Evolutionary conservation across 1,139 yeast species (phyloP).

Genomic region (Sugiyamaella neomexicana): DNA sequence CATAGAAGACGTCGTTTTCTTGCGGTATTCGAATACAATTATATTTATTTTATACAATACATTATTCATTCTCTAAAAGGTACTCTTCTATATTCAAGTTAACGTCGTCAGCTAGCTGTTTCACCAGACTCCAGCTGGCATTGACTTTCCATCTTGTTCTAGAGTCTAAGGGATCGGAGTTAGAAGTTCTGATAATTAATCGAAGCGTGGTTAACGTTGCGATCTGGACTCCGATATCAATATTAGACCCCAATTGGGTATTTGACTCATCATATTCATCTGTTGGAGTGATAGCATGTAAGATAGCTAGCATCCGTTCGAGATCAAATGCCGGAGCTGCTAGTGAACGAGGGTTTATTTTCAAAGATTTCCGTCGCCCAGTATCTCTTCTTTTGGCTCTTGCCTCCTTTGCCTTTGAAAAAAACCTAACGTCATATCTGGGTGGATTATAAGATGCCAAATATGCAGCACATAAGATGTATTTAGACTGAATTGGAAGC

Average conservation of each 20-base stretch:
- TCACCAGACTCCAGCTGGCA: slow-evolving; percentile 54
- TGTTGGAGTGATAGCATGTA: slow-evolving; percentile 52
- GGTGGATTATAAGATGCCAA: slow-evolving; percentile 68
- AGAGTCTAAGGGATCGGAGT: slow-evolving; percentile 59
- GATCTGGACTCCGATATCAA: slow-evolving; percentile 57
- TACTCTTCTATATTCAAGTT: slow-evolving; percentile 57
- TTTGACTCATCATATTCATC: slow-evolving; percentile 23
- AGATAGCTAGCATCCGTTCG: slow-evolving; percentile 66
- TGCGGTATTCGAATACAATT: slow-evolving; percentile 9
- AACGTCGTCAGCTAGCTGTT: slow-evolving; percentile 52
- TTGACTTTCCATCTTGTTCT: slow-evolving; percentile 66
- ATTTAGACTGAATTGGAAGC: slow-evolving; percentile 61
- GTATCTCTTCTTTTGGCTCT: slow-evolving; percentile 46
- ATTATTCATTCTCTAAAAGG: slow-evolving; percentile 36
- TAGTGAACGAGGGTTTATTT: slow-evolving; percentile 54
- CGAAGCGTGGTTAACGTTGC: slow-evolving; percentile 61
- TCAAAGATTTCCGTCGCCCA: slow-evolving; percentile 47
- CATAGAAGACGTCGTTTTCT: background rate
- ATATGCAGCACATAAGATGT: slow-evolving; percentile 64
- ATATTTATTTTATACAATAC: background rate
- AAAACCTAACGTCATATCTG: slow-evolving; percentile 57
- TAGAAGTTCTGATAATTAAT: slow-evolving; percentile 50
- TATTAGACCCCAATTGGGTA: slow-evolving; percentile 41
- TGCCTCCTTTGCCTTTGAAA: slow-evolving; percentile 58
- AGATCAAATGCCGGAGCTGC: slow-evolving; percentile 65